Evolutionary conservation across 2,329 filamentous ascomycete genomes (phyloP), one percentile per base, ranked within the genome.

Genomic region (Fusarium compactum): DNA sequence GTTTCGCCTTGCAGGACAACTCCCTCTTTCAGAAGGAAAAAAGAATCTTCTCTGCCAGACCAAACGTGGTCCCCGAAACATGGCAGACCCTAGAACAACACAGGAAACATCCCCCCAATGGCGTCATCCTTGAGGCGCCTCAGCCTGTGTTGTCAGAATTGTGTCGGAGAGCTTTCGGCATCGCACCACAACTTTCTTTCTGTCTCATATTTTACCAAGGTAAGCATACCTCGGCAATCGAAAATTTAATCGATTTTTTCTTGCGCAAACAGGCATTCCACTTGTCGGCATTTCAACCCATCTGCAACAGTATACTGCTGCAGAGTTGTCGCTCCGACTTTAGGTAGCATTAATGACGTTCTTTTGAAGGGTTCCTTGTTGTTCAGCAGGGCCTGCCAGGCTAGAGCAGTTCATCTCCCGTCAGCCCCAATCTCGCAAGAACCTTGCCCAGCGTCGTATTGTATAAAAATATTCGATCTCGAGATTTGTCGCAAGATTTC

Each of bases 11-110:
- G 65, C 60, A 66, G 34, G 41, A 54, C 51, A 69, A 38, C 54
- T 69, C 50, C 65, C 62, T 66, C 43, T 40, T 66, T 66, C 62
- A 66, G 63, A 66, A 59, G 62, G 16, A 55, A 66, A 66, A 69
- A 69, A 62, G 60, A 69, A 69, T 69, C 54, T 66, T 69, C 66
- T 62, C 44, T 69, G 66, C 30, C 29, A 61, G 32, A 27, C 30
- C 24, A 29, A 38, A 44, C n/a, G 15, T 45, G 52, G 64, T 60
- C 65, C 43, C 54, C 51, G 50, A 69, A 43, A 60, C 47, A 41
- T 20, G 32, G 34, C 44, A 32, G 43, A 34, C 41, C 27, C 44
- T 34, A 48, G 32, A 24, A 60, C 47, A 29, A 55, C 50, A 59
- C n/a, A 10, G 24, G 34, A 44, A 62, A 51, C 29, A 43, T 47